Evolutionary conservation across 805 yeast species (phyloP), one percentile per base, ranked within the genome.

Genomic region (Ogataea thermomethanolica): DNA sequence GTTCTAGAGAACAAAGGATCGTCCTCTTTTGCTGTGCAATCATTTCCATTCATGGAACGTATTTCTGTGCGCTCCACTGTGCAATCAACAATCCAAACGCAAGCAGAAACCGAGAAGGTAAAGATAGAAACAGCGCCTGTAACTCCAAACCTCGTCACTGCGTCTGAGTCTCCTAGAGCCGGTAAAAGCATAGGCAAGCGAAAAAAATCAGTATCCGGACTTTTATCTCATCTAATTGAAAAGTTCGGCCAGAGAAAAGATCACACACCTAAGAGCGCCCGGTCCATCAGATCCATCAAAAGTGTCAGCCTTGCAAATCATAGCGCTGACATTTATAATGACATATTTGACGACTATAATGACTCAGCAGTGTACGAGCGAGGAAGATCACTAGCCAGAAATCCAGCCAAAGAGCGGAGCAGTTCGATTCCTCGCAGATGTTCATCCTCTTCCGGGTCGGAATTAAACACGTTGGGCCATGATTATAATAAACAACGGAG

Each of bases 281-380:
- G 38, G 22, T 33, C 38, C 6, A 33, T 39, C 31, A 39, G 34
- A 30, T 33, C 38, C 4, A 36, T 40, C 29, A 33, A 29, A 28
- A 40, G 44, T 26, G 33, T 29, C 23, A 15, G 25, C 23, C 20
- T 39, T 3, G 26, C 24, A 10, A 27, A 32, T 29, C 45, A 34
- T 17, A 49, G 48, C 32, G 43, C 50, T 2, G 53, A 49, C 41
- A 37, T 49, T 10, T 49, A 49, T 35, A 34, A 39, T 25, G 53
- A 49, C 31, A 49, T 49, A 14, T 44, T 49, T 22, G 53, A 49
- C 41, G 50, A 45, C 27, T 49, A 49, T 32, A 46, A 44, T 33
- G 46, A 49, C 29, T 26, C 49, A 7, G 20, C 33, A 14, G 15
- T 10, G 11, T 29, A 10, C 7, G 50, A 46, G 23, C 43, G 50